Percentiles rank a stretch among this genome's conserved stretches.
These are phyloP conservation scores for Rhinocladiella mackenziei DNA, from an alignment of 2,329 filamentous ascomycete species.

Conservation along the genomic window DNA sequence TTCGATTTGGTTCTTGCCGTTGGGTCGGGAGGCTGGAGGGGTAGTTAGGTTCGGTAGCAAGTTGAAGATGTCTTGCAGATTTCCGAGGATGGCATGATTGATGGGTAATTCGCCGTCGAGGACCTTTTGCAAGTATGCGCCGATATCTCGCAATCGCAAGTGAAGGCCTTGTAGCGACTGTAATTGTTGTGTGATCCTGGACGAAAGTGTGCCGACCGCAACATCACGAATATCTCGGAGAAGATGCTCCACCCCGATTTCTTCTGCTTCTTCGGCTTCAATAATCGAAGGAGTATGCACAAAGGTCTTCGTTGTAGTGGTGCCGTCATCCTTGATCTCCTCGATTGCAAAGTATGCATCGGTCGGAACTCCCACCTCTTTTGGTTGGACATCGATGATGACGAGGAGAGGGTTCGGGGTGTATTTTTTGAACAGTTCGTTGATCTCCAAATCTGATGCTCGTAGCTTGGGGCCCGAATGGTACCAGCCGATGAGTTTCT, in stretches of 20 bases:
- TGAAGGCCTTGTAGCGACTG: slow-evolving; percentile 96
- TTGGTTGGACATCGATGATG: slow-evolving; percentile 97
- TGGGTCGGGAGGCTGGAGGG: slow-evolving; percentile 58
- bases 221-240: slow-evolving; percentile 97
- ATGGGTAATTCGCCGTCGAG: slow-evolving; percentile 87
- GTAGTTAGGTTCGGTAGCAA: slow-evolving; percentile 92
- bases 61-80: slow-evolving; percentile 99
- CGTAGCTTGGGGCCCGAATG: slow-evolving; percentile 96
- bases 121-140: slow-evolving; percentile 91
- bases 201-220: slow-evolving; percentile 92
- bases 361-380: slow-evolving; percentile 94
- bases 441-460: slow-evolving; percentile 96
- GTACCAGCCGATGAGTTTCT: slow-evolving; percentile 99
- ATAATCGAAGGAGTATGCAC: slow-evolving; percentile 98
- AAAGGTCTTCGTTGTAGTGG: slow-evolving; percentile 93
- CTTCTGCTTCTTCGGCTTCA: slow-evolving; percentile 97
- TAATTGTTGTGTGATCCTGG: slow-evolving; percentile 93
- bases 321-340: slow-evolving; percentile 99
- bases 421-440: slow-evolving; percentile 99
- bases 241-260: slow-evolving; percentile 97
- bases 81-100: slow-evolving; percentile 95
- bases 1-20: slow-evolving; percentile 54
- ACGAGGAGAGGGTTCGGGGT: slow-evolving; percentile 93
- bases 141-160: slow-evolving; percentile 89
- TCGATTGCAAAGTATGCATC: slow-evolving; percentile 99